Evolutionary conservation across 164 flowering plant genomes (phyloP).

Genomic region (Vitis rotundifolia): DNA sequence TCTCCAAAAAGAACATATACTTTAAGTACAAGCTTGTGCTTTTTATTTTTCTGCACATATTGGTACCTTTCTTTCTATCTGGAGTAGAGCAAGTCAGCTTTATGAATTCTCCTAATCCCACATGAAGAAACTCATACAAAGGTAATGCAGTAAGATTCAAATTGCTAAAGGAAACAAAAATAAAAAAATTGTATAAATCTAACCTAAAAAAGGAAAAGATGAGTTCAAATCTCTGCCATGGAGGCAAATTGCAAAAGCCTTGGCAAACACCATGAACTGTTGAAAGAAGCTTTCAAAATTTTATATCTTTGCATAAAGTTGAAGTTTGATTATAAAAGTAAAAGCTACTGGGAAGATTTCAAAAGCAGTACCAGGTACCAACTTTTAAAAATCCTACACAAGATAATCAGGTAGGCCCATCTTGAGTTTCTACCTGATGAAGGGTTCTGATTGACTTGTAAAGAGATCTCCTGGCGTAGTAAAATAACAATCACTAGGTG

Average conservation of each 20-base stretch:
- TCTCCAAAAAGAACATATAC: constrained; percentile 9
- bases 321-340: background rate
- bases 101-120: background rate
- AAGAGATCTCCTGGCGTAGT: too few relatives aligned
- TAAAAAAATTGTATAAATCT: background rate
- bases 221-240: constrained; percentile 5
- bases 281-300: background rate
- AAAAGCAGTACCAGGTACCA: constrained; percentile 10
- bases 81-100: constrained; percentile 12
- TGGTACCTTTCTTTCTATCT: constrained; percentile 8
- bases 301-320: constrained; percentile 8
- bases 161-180: background rate
- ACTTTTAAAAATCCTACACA: background rate
- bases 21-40: constrained; percentile 15
- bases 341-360: constrained; percentile 19
- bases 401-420: too few relatives aligned
- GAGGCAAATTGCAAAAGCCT: constrained; percentile 4
- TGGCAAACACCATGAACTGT: background rate
- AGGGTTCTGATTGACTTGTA: too few relatives aligned
- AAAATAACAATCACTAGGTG: background rate
- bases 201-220: background rate
- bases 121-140: background rate
- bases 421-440: too few relatives aligned
- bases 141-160: background rate
- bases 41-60: background rate